Base-by-base conservation (phyloP, 1,139 yeast species). In the Candida neerlandica region DNA sequence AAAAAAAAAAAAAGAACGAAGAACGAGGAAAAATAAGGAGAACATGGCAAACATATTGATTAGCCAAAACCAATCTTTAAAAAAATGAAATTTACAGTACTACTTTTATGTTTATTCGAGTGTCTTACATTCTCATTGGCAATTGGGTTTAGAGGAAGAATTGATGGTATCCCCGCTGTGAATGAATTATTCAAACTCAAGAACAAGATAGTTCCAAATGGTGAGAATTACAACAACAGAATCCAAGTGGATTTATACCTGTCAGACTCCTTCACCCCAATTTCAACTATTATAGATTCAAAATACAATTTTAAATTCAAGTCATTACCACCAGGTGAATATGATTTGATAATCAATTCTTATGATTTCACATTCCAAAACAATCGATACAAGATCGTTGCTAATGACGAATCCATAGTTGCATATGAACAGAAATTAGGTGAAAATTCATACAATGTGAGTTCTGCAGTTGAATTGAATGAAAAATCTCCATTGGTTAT, bases 191-290 rank as follows among this genome's bases (percentile, higher is more conserved):
- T 62, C 43, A 45, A 48, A 11, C 51, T 53, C 21, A 57, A 56
- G 21, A 53, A 55, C 14, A 57, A 59, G 3, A 55, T 57, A 3
- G 60, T 73, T 1, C 58, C 72, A 30, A 75, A 75, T 55, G 75
- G 75, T 2, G 57, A 63, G 19, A 73, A 74, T 56, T 70, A 65
- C 43, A 73, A 68, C 43, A 60, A 66, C n/a, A 59, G 79, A 50
- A 62, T 73, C 51, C 63, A 59, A 19, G 63, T 73, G n/a, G 56
- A 57, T n/a, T 61, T 75, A 46, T 55, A 57, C 52, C 56, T 16
- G 41, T 49, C 45, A 11, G 48, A 55, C 12, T 42, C 48, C 23
- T 53, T 56, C 44, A 39, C 38, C 4, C 44, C 49, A 1, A 32
- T 32, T 3, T 52, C 52, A 16, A 56, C 69, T 2, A 52, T 61